These are phyloP conservation scores for Noccaea bulbosa DNA, from an alignment of 345 rosid genomes.

Conservation along the genomic window DNA sequence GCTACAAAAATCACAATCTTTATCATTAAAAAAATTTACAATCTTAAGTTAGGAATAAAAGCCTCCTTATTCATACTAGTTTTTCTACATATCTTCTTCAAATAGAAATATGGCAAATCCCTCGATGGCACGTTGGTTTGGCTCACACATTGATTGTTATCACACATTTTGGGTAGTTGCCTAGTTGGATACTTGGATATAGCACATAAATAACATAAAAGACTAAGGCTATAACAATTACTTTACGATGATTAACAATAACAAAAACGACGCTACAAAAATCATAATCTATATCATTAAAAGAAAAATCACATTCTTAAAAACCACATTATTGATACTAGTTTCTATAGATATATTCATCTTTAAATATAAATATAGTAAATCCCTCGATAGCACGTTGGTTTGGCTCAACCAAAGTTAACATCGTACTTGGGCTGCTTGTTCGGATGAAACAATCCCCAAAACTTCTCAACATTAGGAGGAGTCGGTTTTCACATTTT, in stretches of 20 bases:
- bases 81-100: too few relatives aligned
- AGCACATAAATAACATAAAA: too few relatives aligned
- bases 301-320: too few relatives aligned
- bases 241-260: not conserved
- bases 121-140: too few relatives aligned
- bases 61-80: not conserved
- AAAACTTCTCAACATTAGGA: slow-evolving; percentile 32
- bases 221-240: not conserved
- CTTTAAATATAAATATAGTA: too few relatives aligned
- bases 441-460: slow-evolving; percentile 42
- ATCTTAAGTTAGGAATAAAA: not conserved
- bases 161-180: not conserved
- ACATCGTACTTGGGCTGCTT: slow-evolving; percentile 39
- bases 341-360: too few relatives aligned
- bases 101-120: too few relatives aligned
- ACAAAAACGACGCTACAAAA: not conserved
- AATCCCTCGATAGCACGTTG: not conserved
- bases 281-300: too few relatives aligned
- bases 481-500: slow-evolving; percentile 32
- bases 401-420: slow-evolving; percentile 28
- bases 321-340: too few relatives aligned
- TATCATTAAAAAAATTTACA: not conserved
- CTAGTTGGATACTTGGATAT: too few relatives aligned
- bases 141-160: too few relatives aligned
- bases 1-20: not conserved